A percentile compares a stretch with the other conserved stretches of the same genome.
phyloP scores from a whole-genome alignment of 1,284 basidiomycete genomes.

The Mycosarcoma mackinlayi region DNA sequence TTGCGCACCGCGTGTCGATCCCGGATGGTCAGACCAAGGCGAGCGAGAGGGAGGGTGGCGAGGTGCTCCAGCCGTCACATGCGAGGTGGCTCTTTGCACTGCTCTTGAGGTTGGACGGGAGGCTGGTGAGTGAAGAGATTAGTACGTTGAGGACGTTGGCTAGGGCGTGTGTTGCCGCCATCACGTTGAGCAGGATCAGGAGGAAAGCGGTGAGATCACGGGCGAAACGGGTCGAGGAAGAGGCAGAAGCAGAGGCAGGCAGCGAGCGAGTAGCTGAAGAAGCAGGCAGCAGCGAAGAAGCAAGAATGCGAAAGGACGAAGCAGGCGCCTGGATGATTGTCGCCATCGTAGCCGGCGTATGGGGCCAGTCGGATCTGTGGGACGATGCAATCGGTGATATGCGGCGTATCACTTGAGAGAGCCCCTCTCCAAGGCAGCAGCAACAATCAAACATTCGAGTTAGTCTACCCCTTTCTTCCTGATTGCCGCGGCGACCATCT shows the following conservation, averaged over 20 bases:
- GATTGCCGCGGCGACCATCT: no score
- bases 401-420: slow-evolving; percentile 15
- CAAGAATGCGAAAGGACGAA: slow-evolving; percentile 70
- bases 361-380: slow-evolving; percentile 89
- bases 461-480: no score
- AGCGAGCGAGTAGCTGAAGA: neutral
- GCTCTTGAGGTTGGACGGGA: slow-evolving; percentile 78
- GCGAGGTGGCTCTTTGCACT: slow-evolving; percentile 86
- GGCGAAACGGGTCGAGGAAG: neutral
- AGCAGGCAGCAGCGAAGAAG: slow-evolving; percentile 43
- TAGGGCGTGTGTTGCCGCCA: slow-evolving; percentile 76
- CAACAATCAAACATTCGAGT: neutral
- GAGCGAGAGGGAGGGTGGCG: slow-evolving; percentile 19
- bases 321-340: slow-evolving; percentile 86
- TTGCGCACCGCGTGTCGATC: slow-evolving; percentile 19
- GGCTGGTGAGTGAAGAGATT: slow-evolving; percentile 81
- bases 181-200: slow-evolving; percentile 63
- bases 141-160: slow-evolving; percentile 81
- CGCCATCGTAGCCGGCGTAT: slow-evolving; percentile 77
- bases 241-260: neutral
- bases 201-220: slow-evolving; percentile 30
- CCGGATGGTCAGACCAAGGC: slow-evolving; percentile 16
- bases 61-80: slow-evolving; percentile 75
- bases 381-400: slow-evolving; percentile 73
- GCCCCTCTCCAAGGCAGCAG: neutral